These are phyloP conservation scores for Diaporthe nobilis DNA, from an alignment of 2,329 filamentous ascomycete genomes.

Conservation along the genomic window DNA sequence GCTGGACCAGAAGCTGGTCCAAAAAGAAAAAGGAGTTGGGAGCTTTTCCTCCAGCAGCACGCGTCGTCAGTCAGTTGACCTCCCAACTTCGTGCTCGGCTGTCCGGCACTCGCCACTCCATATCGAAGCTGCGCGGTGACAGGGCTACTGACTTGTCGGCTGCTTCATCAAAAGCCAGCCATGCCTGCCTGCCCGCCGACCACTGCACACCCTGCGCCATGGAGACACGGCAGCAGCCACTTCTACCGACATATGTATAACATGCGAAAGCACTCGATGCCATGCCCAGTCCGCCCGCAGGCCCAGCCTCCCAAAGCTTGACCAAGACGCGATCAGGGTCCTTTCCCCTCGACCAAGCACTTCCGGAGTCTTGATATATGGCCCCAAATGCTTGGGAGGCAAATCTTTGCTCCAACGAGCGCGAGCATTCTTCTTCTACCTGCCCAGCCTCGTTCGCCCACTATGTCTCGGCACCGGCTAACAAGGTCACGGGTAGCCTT, in stretches of 20 bases:
- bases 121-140: slow-evolving; percentile 4
- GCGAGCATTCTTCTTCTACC: neutral
- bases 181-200: slow-evolving; percentile 1
- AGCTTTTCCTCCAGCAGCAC: slow-evolving; percentile 7
- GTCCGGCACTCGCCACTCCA: slow-evolving; percentile 6
- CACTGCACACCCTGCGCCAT: neutral
- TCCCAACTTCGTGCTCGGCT: slow-evolving; percentile 5
- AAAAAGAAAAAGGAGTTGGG: neutral
- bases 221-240: slow-evolving; percentile 16
- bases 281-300: slow-evolving; percentile 2
- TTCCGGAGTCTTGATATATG: slow-evolving; percentile 21
- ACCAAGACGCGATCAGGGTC: slow-evolving; percentile 21
- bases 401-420: slow-evolving; percentile 13
- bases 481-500: slow-evolving; percentile 12
- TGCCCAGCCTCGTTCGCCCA: slow-evolving; percentile 21
- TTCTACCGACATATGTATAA: slow-evolving; percentile 23
- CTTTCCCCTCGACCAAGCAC: slow-evolving; percentile 15
- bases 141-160: slow-evolving; percentile 1
- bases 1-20: neutral
- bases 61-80: neutral
- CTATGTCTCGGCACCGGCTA: slow-evolving; percentile 26
- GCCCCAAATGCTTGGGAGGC: slow-evolving; percentile 3
- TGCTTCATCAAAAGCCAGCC: neutral
- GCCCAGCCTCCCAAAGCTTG: slow-evolving; percentile 22
- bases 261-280: neutral